Base-by-base conservation (phyloP, 2,329 filamentous ascomycete species). In the Neofusicoccum sp. region DNA sequence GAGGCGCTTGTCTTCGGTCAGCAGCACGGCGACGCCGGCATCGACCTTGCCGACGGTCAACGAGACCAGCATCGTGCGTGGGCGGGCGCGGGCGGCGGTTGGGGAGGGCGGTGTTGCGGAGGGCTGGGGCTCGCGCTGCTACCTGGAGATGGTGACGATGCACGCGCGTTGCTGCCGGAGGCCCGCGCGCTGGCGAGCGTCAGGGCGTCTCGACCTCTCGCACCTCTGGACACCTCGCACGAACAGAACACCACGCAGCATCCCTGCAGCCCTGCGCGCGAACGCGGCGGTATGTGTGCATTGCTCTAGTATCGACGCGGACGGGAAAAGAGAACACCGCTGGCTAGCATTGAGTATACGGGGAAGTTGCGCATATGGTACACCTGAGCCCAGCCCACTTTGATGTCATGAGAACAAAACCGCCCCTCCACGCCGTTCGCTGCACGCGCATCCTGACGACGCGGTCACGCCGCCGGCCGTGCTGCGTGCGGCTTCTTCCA, bases 21-120 rank as follows among this genome's bases (percentile, higher is more conserved):
- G 81, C 60, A 99, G 88, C 64, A 99, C 95, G 53, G 95, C 96
- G 73, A 99, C 93, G 78, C 95, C 95, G 71, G 95, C 95, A 78
- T 99, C 95, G 78, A 99, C 95, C 82, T 99, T 99, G 82, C 95
- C 95, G 78, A 99, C 95, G 54, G 93, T 98, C 74, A 99, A 84
- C 67, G 95, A 98, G 78, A 99, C 91, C 72, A 98, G 84, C 95
- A 99, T 98, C 14, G 43, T 40, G 44, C 6, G 16, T 48, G 49
- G 41, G 51, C 34, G 41, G 48, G 48, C 36, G 58, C 16, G 49
- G 40, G 26, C 4, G 9, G 58, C 48, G 48, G 40, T 44, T 33
- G 26, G 38, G 38, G 36, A n/a, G 9, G 12, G 59, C 33, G 49
- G 20, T 57, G 59, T 56, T 61, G 43, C 41, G 59, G 58, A 44